Conservation (phyloP, 257 asterid species). For the Henckelia pumila region DNA sequence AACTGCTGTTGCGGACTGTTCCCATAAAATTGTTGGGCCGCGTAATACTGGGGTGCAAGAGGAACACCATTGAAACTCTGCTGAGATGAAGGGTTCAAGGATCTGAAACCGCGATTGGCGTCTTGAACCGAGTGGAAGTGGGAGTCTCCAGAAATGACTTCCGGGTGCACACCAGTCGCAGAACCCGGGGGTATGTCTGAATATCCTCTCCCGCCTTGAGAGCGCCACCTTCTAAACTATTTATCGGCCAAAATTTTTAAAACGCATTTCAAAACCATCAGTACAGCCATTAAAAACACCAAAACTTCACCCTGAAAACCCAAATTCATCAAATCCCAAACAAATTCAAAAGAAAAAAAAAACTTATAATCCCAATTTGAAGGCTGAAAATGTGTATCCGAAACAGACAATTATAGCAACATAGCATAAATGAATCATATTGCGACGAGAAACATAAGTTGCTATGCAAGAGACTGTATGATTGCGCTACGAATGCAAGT, state of each 20-base stretch:
- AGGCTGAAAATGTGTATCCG: not conserved
- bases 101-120: constrained; percentile 51
- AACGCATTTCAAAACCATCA: not conserved
- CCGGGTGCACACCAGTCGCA: constrained; percentile 24
- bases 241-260: not conserved
- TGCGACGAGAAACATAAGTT: not conserved
- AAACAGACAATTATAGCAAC: no score
- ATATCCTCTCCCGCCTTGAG: constrained; percentile 51
- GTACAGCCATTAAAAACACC: not conserved
- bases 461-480: constrained; percentile 7
- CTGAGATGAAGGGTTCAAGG: constrained; percentile 19
- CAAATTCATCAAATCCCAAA: not conserved
- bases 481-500: no score
- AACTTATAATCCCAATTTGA: not conserved
- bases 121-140: constrained; percentile 51
- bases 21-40: constrained; percentile 30
- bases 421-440: not conserved
- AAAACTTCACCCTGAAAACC: constrained; percentile 1
- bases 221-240: constrained; percentile 53
- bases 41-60: constrained; percentile 36
- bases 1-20: constrained; percentile 25
- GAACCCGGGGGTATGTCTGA: constrained; percentile 41
- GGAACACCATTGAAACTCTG: constrained; percentile 40
- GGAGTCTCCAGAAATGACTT: constrained; percentile 54
- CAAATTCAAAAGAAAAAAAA: constrained; percentile 1